Evolutionary conservation across 1,284 basidiomycete genomes (phyloP), one percentile per base, ranked within the genome.

Genomic region (Stereum hirsutum): DNA sequence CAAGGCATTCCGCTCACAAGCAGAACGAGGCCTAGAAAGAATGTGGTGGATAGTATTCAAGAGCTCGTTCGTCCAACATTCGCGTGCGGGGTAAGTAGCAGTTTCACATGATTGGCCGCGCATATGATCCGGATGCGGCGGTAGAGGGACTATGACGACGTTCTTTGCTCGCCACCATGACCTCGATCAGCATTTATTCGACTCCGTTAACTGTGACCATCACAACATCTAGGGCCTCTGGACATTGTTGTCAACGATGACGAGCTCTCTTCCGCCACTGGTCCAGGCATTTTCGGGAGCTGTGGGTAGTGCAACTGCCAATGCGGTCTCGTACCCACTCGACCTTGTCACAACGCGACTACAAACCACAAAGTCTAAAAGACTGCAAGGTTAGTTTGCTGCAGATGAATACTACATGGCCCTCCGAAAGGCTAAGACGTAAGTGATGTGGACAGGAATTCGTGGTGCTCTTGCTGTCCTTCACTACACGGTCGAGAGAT

Each of bases 271-370:
- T 14, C 73, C 75, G 4, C 75, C 76, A 6, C 61, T 77, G 12
- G 63, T 74, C 1, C 74, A 78, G 54, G 75, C 75, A 1, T 64
- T 70, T 48, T 74, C 74, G 19, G 75, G 75, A 4, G 68, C 74
- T 0, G 57, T 76, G 33, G 75, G 74, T 10, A 73, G 72, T 48
- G 72, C 72, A 1, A 59, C 67, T 11, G 74, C 75, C 1, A 75
- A 75, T 51, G 54, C 69, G 0, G 52, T 74, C 11, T 66, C 67
- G 0, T 78, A 78, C 48, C 75, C 75, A 4, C 63, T 78, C 3
- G 74, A 77, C 50, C 61, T 78, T 7, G 63, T 74, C 4, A 69
- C 70, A 3, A 75, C 75, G 2, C 62, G 70, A 39, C 43, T 62
- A 10, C 62, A 64, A 37, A 63, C 55, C 2, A 54, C 55, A 12